A percentile compares a stretch with the other conserved stretches of the same genome.
Evolutionary conservation across 805 yeast genomes (phyloP).

Genomic region (Ogataea zsoltii): DNA sequence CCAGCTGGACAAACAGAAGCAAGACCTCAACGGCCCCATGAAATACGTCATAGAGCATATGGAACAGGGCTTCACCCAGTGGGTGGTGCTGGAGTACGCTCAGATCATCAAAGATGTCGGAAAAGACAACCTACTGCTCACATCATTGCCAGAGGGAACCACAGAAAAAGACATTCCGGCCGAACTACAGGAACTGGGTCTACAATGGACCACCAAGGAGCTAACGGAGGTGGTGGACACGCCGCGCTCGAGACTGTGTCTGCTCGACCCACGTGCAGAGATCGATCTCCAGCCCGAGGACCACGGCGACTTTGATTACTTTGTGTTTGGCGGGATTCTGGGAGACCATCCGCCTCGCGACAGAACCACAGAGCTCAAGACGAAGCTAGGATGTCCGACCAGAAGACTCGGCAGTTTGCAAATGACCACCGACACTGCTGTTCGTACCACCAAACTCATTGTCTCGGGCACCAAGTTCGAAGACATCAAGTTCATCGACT

Average conservation of each 20-base stretch:
- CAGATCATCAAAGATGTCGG: slow-evolving; percentile 87
- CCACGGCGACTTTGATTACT: slow-evolving; percentile 67
- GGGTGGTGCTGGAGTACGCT: slow-evolving; percentile 88
- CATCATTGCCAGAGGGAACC: slow-evolving; percentile 71
- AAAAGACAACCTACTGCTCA: slow-evolving; percentile 64
- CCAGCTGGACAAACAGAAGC: no score
- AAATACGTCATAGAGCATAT: slow-evolving; percentile 94
- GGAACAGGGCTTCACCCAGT: slow-evolving; percentile 95
- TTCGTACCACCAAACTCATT: slow-evolving; percentile 84
- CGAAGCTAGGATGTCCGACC: slow-evolving; percentile 80
- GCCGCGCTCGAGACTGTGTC: slow-evolving; percentile 60
- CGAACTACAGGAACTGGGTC: slow-evolving; percentile 56
- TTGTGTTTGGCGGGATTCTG: slow-evolving; percentile 93
- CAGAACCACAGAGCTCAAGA: slow-evolving; percentile 85
- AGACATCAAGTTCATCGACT: slow-evolving; percentile 81
- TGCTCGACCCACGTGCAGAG: slow-evolving; percentile 86
- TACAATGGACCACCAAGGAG: slow-evolving; percentile 83
- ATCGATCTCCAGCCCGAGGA: slow-evolving; percentile 75
- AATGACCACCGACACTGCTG: slow-evolving; percentile 98
- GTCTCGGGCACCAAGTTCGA: slow-evolving; percentile 64
- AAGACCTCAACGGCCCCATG: no score
- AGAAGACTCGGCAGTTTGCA: slow-evolving; percentile 85
- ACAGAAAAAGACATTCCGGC: slow-evolving; percentile 64
- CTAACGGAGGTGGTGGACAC: slow-evolving; percentile 53
- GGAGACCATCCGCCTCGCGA: slow-evolving; percentile 95